Percentiles rank a stretch among this genome's conserved stretches.
phyloP scores from a whole-genome alignment of 2,329 filamentous ascomycete species.

The Knufia petricola region DNA sequence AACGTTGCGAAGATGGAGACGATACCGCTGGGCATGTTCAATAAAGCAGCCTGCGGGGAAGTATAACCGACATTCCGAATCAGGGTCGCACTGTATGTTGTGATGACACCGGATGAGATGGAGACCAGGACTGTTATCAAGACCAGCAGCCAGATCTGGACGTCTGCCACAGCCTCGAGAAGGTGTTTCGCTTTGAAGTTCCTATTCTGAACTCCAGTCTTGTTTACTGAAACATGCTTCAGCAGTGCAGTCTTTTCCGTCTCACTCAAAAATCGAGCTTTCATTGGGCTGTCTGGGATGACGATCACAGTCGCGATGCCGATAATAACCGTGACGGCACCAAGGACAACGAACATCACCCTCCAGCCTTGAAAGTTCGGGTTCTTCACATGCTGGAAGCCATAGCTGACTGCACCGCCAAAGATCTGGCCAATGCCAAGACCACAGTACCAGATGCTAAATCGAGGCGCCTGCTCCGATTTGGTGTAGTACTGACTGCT shows the following conservation, averaged over 20 bases:
- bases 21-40: constrained; percentile 28
- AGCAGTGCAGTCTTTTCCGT: constrained; percentile 16
- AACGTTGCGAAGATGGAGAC: constrained; percentile 26
- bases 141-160: constrained; percentile 35
- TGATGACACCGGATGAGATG: constrained; percentile 32
- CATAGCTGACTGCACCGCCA: constrained; percentile 41
- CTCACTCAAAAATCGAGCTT: constrained; percentile 26
- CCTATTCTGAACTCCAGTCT: constrained; percentile 43
- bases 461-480: constrained; percentile 49
- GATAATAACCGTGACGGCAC: constrained; percentile 37
- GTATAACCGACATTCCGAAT: constrained; percentile 32
- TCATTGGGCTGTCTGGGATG: constrained; percentile 43
- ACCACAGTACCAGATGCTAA: constrained; percentile 53
- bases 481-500: constrained; percentile 51
- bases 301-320: constrained; percentile 34
- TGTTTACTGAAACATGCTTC: constrained; percentile 18
- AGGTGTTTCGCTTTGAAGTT: constrained; percentile 41
- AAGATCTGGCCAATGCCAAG: constrained; percentile 49
- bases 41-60: constrained; percentile 27
- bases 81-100: constrained; percentile 31
- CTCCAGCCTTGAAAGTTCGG: constrained; percentile 35
- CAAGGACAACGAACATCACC: constrained; percentile 44
- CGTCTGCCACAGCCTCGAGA: constrained; percentile 35
- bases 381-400: constrained; percentile 43
- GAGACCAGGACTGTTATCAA: constrained; percentile 26